These are phyloP conservation scores for Fonsecaea nubica DNA, from an alignment of 2,329 filamentous ascomycete species.

Conservation along the genomic window DNA sequence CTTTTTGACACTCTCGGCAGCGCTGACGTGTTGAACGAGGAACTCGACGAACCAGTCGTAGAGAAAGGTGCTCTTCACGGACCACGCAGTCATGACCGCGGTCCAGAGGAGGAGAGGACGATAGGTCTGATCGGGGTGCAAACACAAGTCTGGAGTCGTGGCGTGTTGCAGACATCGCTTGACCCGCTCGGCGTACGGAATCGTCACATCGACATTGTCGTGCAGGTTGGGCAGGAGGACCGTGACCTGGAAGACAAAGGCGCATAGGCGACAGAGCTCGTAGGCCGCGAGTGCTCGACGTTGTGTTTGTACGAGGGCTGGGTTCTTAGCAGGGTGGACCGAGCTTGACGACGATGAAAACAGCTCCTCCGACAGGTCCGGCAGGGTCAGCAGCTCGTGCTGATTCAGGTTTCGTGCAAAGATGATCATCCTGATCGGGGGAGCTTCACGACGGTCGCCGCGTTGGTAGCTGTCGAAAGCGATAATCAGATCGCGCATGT, in stretches of 20 bases:
- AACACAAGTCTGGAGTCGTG: neutral
- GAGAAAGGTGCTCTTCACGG: neutral
- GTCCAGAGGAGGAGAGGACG: constrained; percentile 15
- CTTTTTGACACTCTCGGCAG: neutral
- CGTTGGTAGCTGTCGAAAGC: constrained; percentile 19
- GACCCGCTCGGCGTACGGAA: constrained; percentile 17
- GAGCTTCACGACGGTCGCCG: constrained; percentile 11
- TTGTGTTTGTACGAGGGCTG: neutral
- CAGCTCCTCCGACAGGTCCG: constrained; percentile 72
- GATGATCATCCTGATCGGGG: constrained; percentile 23
- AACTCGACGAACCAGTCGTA: constrained; percentile 21
- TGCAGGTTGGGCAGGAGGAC: constrained; percentile 22
- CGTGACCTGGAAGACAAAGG: constrained; percentile 21
- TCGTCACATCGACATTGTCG: constrained; percentile 10
- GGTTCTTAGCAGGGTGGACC: neutral
- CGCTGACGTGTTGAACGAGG: neutral
- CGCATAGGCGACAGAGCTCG: constrained; percentile 16
- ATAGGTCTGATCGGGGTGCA: neutral
- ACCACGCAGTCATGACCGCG: constrained; percentile 14
- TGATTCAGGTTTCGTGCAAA: constrained; percentile 73
- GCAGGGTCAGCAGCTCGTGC: constrained; percentile 97
- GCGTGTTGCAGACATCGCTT: constrained; percentile 4
- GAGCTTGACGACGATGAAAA: neutral
- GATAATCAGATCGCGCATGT: constrained; percentile 16
- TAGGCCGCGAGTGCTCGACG: constrained; percentile 16